These are phyloP conservation scores for Pyrus bretschneideri DNA, from an alignment of 306 rosid genomes.

Conservation along the genomic window DNA sequence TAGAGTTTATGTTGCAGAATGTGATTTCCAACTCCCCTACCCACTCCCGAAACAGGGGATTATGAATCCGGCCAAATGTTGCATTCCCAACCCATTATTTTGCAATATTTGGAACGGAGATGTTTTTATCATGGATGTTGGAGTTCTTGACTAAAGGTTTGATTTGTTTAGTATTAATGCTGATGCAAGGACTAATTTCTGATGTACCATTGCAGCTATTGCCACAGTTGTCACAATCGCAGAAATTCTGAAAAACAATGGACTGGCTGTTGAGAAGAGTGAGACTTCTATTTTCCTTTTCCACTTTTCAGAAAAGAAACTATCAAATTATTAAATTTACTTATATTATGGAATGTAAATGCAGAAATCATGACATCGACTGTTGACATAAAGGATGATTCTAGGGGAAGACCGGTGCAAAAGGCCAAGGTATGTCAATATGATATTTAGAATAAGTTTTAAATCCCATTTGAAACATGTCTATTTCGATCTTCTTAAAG, in stretches of 20 bases:
- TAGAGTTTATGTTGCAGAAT: neutral
- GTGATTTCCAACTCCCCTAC: neutral
- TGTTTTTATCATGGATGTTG: neutral
- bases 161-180: neutral
- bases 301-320: neutral
- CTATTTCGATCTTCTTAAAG: neutral
- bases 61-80: neutral
- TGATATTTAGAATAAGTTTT: neutral
- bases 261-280: slow-evolving; percentile 44
- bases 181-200: neutral
- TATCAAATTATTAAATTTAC: neutral
- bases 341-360: neutral
- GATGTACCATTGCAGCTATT: slow-evolving; percentile 32
- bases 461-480: neutral
- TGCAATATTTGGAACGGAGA: neutral
- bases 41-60: neutral
- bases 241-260: slow-evolving; percentile 43
- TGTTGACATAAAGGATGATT: slow-evolving; percentile 43
- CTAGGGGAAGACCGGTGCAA: slow-evolving; percentile 38
- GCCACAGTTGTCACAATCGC: slow-evolving; percentile 46
- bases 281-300: neutral
- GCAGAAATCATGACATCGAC: slow-evolving; percentile 46
- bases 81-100: neutral
- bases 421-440: slow-evolving; percentile 9
- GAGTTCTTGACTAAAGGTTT: neutral